Evolutionary conservation across 179 eudicot genomes (phyloP).

Genomic region (Vitellaria paradoxa): DNA sequence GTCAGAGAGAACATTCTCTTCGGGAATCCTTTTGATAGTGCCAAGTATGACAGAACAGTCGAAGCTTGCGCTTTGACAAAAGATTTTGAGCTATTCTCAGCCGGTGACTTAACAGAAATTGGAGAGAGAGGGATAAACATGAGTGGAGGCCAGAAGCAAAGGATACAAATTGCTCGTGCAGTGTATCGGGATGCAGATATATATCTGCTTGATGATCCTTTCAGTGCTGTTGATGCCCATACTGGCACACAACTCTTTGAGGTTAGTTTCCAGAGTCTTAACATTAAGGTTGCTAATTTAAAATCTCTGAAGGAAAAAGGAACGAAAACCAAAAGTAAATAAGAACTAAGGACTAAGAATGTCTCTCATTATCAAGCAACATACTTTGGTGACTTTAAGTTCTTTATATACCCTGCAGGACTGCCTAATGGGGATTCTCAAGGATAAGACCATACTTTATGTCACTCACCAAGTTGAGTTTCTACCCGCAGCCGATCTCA

Average conservation of each 20-base stretch:
- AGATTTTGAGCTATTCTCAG: slow-evolving; percentile 84
- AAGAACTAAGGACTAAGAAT: not conserved
- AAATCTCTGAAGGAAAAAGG: not conserved
- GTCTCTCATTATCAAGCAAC: slow-evolving; percentile 6
- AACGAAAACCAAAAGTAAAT: no score
- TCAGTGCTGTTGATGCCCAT: slow-evolving; percentile 98
- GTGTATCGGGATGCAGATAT: slow-evolving; percentile 90
- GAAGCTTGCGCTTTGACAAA: slow-evolving; percentile 84
- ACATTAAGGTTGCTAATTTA: not conserved
- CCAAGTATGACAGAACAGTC: slow-evolving; percentile 61
- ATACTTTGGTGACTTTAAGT: not conserved
- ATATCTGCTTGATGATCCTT: slow-evolving; percentile 95
- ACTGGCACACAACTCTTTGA: slow-evolving; percentile 90
- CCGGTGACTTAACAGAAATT: slow-evolving; percentile 90
- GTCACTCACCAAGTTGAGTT: slow-evolving; percentile 97
- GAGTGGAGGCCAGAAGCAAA: slow-evolving; percentile 99
- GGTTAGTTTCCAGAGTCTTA: slow-evolving; percentile 37
- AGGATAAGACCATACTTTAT: slow-evolving; percentile 77
- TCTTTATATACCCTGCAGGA: slow-evolving; percentile 38
- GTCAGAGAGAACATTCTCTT: slow-evolving; percentile 94
- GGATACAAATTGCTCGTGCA: slow-evolving; percentile 97
- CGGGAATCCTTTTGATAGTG: slow-evolving; percentile 68
- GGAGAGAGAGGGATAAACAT: slow-evolving; percentile 98
- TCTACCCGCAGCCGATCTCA: slow-evolving; percentile 94
- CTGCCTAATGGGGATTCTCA: slow-evolving; percentile 77